These are phyloP conservation scores for Leccinellum rugosiceps DNA, from an alignment of 768 basidiomycete genomes.

Conservation along the genomic window DNA sequence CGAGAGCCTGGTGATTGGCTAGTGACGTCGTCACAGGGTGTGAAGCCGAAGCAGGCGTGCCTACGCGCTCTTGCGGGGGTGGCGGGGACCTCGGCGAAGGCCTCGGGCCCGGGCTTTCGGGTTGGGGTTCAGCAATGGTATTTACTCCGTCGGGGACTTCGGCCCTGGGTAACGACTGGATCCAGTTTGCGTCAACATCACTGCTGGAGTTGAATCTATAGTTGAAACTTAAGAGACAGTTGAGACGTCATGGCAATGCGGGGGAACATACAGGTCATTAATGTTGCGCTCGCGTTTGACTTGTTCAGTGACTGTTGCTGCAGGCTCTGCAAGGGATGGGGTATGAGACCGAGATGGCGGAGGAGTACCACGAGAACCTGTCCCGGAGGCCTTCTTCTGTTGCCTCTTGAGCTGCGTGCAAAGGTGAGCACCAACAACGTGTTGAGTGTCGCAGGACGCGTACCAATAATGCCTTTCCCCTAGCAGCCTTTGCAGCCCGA, in stretches of 20 bases:
- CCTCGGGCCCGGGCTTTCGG: conserved; percentile 20
- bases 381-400: conserved; percentile 54
- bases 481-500: conserved; percentile 76
- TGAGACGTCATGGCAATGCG: not conserved
- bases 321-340: conserved; percentile 44
- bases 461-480: conserved; percentile 76
- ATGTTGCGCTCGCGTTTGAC: conserved; percentile 46
- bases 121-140: conserved; percentile 34
- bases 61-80: conserved; percentile 11
- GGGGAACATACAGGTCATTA: conserved; percentile 59
- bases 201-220: conserved; percentile 43
- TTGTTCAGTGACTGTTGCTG: conserved; percentile 34
- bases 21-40: not conserved
- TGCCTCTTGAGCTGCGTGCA: conserved; percentile 70
- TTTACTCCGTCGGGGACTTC: conserved; percentile 24
- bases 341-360: conserved; percentile 51
- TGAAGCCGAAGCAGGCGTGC: conserved; percentile 1
- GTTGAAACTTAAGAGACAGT: conserved; percentile 1
- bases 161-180: conserved; percentile 54
- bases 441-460: conserved; percentile 16
- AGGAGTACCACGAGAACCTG: conserved; percentile 33
- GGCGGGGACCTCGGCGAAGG: conserved; percentile 16
- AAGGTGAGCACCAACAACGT: conserved; percentile 1
- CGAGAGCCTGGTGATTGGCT: conserved; percentile 3
- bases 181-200: conserved; percentile 50